Conservation (phyloP, 148 eudicot species). For the Persicaria tinctoria region DNA sequence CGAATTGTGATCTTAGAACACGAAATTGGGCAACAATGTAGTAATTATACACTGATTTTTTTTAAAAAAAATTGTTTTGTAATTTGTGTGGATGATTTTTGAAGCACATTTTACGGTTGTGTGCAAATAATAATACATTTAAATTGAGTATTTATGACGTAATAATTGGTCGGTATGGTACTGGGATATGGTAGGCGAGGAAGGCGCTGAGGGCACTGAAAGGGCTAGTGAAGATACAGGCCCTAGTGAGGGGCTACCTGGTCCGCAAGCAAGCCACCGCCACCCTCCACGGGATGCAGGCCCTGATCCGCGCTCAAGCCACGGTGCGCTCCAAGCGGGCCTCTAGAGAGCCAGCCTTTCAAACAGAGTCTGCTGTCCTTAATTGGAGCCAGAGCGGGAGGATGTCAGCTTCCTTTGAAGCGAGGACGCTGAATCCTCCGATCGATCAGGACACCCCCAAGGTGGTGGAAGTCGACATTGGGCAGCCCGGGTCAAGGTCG, state of each 20-base stretch:
- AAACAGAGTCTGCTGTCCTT: background rate
- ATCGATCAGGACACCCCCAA: slow-evolving; percentile 49
- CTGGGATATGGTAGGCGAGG: slow-evolving; percentile 36
- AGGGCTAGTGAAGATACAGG: slow-evolving; percentile 77
- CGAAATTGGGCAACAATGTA: no score
- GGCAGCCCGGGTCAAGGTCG: slow-evolving; percentile 49
- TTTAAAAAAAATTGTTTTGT: no score
- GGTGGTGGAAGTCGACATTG: slow-evolving; percentile 61
- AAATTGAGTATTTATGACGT: background rate
- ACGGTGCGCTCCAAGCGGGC: slow-evolving; percentile 51
- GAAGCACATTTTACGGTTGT: no score
- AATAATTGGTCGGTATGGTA: no score
- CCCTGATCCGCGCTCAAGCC: slow-evolving; percentile 69
- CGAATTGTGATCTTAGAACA: no score
- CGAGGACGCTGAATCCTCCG: slow-evolving; percentile 22
- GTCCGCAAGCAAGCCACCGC: slow-evolving; percentile 80
- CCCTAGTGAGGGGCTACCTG: slow-evolving; percentile 68
- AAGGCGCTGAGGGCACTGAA: slow-evolving; percentile 70
- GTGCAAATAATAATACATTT: background rate
- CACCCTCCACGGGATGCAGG: slow-evolving; percentile 70
- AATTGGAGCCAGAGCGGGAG: slow-evolving; percentile 44
- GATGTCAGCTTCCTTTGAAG: slow-evolving; percentile 61
- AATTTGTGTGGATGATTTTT: no score
- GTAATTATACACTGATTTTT: no score
- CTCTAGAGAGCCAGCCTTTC: slow-evolving; percentile 14